Percentiles rank a stretch among this genome's conserved stretches.
Conservation (phyloP, 2,329 filamentous ascomycete species). For the Ascochyta clinopodiicola region DNA sequence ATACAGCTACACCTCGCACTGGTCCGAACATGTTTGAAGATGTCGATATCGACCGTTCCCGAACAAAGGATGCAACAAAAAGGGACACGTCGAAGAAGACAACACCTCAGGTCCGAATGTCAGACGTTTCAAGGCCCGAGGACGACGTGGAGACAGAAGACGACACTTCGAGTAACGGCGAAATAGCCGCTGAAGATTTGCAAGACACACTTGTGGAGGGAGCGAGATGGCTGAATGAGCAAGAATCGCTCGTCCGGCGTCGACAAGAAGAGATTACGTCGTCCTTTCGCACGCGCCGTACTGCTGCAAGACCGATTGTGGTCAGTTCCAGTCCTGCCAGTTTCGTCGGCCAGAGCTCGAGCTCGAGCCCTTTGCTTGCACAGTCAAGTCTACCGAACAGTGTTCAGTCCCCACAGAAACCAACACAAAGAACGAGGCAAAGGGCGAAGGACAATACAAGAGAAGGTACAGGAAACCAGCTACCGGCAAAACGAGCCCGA, state of each 20-base stretch:
- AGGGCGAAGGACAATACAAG: no score
- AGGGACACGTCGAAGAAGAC: not conserved
- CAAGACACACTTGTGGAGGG: not conserved
- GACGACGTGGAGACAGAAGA: not conserved
- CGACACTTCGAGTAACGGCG: not conserved
- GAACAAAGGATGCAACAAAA: not conserved
- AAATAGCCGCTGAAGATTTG: not conserved
- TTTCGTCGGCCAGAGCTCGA: not conserved
- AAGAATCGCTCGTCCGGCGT: not conserved
- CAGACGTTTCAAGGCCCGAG: no score
- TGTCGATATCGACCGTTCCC: not conserved
- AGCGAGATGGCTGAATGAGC: not conserved
- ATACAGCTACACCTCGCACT: slow-evolving; percentile 14
- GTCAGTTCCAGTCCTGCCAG: not conserved
- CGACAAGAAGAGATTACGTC: not conserved
- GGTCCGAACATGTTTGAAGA: slow-evolving; percentile 25
- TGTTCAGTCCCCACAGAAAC: not conserved
- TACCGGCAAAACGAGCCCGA: no score
- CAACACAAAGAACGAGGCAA: not conserved
- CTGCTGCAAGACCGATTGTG: not conserved
- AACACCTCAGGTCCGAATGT: not conserved
- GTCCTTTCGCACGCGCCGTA: not conserved
- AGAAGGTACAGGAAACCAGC: no score
- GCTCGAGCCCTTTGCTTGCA: not conserved
- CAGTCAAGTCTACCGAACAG: not conserved